These are phyloP conservation scores for Dactylonectria estremocensis DNA, from an alignment of 2,329 filamentous ascomycete species.

Conservation along the genomic window DNA sequence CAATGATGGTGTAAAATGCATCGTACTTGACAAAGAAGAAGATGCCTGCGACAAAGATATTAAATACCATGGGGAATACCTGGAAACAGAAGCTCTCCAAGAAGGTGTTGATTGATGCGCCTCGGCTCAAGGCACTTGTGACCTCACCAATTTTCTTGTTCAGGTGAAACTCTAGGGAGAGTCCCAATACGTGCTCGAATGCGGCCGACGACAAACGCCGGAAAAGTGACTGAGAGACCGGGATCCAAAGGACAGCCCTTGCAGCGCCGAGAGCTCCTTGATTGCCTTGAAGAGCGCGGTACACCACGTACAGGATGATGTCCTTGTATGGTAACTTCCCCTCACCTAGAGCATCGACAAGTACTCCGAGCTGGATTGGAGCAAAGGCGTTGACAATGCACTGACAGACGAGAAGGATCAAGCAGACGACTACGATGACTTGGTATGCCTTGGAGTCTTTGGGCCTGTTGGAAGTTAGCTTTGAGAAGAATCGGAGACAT, in stretches of 20 bases:
- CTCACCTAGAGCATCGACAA: slow-evolving; percentile 59
- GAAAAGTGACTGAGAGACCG: slow-evolving; percentile 61
- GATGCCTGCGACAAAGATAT: slow-evolving; percentile 64
- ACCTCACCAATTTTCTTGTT: slow-evolving; percentile 68
- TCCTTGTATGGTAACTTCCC: slow-evolving; percentile 60
- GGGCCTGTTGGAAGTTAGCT: slow-evolving; percentile 53
- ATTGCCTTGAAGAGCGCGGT: slow-evolving; percentile 62
- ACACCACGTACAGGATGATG: slow-evolving; percentile 61
- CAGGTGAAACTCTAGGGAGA: slow-evolving; percentile 66
- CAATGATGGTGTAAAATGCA: slow-evolving; percentile 63
- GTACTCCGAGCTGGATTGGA: slow-evolving; percentile 58
- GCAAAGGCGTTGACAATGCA: slow-evolving; percentile 61
- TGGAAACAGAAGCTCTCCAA: slow-evolving; percentile 65
- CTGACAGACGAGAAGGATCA: slow-evolving; percentile 59
- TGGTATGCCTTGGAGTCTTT: slow-evolving; percentile 60
- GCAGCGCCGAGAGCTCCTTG: slow-evolving; percentile 61
- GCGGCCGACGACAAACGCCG: slow-evolving; percentile 60
- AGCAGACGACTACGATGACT: slow-evolving; percentile 57
- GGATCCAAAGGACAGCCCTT: slow-evolving; percentile 64
- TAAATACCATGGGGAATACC: slow-evolving; percentile 65
- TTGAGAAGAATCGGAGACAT: not conserved
- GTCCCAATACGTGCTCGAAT: slow-evolving; percentile 63
- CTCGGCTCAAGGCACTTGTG: slow-evolving; percentile 64
- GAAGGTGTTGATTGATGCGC: slow-evolving; percentile 64
- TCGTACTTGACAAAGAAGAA: slow-evolving; percentile 63